Evolutionary conservation across 495 filamentous ascomycete genomes (phyloP), one percentile per base, ranked within the genome.

Genomic region (Talaromyces wortmannii): DNA sequence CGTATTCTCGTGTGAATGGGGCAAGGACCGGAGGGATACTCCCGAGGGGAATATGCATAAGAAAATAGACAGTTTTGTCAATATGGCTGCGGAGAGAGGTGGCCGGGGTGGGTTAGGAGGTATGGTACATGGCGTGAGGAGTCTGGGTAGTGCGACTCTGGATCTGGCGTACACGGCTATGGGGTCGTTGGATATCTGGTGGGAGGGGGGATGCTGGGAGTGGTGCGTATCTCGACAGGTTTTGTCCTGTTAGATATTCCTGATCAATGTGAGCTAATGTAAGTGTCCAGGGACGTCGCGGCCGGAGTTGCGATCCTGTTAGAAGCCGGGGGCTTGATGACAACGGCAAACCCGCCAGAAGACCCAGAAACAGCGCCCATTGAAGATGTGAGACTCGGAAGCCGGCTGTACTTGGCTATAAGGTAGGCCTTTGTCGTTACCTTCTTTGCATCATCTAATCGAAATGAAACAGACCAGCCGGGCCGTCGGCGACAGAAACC

Each of bases 1-100:
- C 55, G 71, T 86, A 18, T 84, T 89, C 62, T 74, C 78, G 3
- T 88, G 83, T 60, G 85, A 89, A 57, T 89, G 85, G 85, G 85
- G 85, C 2, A 89, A 89, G 63, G 85, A 88, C 56, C 74, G 85
- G 31, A 74, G 78, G 48, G 85, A 88, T 59, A 67, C 63, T 36
- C 72, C 72, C 0, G 83, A 81, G 13, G 81, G 85, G 7, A 88
- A 86, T 60, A 61, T 89, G 69, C 67, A 79, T 52, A 74, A 83
- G 36, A 89, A 88, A 67, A 76, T 87, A 7, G 81, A 85, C 57
- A 87, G 82, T 58, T 88, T 89, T 63, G 52, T 85, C 29, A 87
- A 85, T 62, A 82, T 89, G 82, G 85, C 85, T 2, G 74, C 80
- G 3, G 85, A 88, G 61, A 58, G 77, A 43, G 81, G 79, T 0